These are phyloP conservation scores for Centaurea solstitialis DNA, from an alignment of 129 eudicot genomes.

Conservation along the genomic window DNA sequence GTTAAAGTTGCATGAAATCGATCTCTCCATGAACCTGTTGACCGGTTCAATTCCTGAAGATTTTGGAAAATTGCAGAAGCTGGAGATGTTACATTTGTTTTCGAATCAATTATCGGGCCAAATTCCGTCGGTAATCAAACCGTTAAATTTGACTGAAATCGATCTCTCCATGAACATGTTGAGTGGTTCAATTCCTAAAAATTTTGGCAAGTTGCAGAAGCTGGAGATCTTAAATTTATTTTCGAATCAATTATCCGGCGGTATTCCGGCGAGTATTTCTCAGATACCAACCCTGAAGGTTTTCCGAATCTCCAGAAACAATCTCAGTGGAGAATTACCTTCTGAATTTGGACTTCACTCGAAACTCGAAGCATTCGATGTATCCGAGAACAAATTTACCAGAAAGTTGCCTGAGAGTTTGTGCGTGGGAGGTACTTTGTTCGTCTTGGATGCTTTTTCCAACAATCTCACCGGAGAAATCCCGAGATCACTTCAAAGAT, in stretches of 20 bases:
- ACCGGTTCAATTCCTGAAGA: slow-evolving; percentile 63
- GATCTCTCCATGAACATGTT: slow-evolving; percentile 68
- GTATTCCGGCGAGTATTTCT: slow-evolving; percentile 54
- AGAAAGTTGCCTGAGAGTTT: slow-evolving; percentile 72
- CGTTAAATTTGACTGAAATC: slow-evolving; percentile 45
- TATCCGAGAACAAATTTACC: slow-evolving; percentile 61
- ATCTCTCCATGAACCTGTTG: slow-evolving; percentile 58
- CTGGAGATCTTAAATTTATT: slow-evolving; percentile 55
- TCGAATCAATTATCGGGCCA: slow-evolving; percentile 57
- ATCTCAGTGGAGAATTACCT: slow-evolving; percentile 62
- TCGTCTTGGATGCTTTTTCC: slow-evolving; percentile 60
- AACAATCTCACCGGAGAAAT: slow-evolving; percentile 70
- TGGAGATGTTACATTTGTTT: slow-evolving; percentile 46
- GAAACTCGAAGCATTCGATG: slow-evolving; percentile 74
- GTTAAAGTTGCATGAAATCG: slow-evolving; percentile 47
- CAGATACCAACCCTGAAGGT: slow-evolving; percentile 34
- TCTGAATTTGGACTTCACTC: slow-evolving; percentile 67
- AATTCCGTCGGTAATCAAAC: slow-evolving; percentile 56
- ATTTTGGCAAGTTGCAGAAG: slow-evolving; percentile 46
- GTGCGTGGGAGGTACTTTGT: slow-evolving; percentile 54
- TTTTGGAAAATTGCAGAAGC: slow-evolving; percentile 46
- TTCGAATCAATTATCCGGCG: slow-evolving; percentile 52
- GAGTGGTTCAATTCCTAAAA: slow-evolving; percentile 63
- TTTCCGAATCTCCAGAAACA: slow-evolving; percentile 50
- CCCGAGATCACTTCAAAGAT: slow-evolving; percentile 60